Percentiles rank a stretch among this genome's conserved stretches.
These are phyloP conservation scores for Talaromyces sp. DNA, from an alignment of 2,329 filamentous ascomycete genomes.

Conservation along the genomic window DNA sequence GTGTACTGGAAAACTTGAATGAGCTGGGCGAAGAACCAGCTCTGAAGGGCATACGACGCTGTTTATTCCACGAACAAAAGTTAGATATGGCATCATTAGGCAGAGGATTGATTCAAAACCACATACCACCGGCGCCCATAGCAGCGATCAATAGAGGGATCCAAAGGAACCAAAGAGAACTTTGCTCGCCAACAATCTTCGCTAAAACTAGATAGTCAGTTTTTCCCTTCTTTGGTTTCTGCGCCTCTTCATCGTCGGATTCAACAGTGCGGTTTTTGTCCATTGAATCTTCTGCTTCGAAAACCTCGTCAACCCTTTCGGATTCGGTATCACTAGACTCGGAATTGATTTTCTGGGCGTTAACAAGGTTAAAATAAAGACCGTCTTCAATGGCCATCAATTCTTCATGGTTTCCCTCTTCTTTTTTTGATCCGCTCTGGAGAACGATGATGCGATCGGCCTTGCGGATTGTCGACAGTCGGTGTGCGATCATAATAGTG, in stretches of 20 bases:
- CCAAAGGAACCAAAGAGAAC: background rate
- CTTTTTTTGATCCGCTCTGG: slow-evolving; percentile 64
- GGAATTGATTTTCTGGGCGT: slow-evolving; percentile 25
- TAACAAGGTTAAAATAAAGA: slow-evolving; percentile 64
- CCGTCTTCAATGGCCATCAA: slow-evolving; percentile 58
- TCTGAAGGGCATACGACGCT: slow-evolving; percentile 32
- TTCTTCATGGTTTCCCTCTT: slow-evolving; percentile 71
- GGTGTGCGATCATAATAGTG: slow-evolving; percentile 88
- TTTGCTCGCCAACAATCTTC: background rate
- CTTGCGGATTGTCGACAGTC: slow-evolving; percentile 67
- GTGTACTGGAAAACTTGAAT: slow-evolving; percentile 45
- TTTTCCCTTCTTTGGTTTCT: background rate
- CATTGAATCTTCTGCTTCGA: background rate
- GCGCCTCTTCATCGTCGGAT: background rate
- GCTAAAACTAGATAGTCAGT: background rate
- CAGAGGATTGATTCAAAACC: too few species aligned
- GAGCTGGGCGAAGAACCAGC: slow-evolving; percentile 45
- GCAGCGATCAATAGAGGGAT: background rate
- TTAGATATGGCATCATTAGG: background rate
- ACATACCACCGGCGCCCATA: slow-evolving; percentile 1
- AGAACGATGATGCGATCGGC: slow-evolving; percentile 77
- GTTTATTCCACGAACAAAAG: background rate
- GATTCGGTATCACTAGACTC: background rate
- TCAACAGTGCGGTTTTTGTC: background rate
- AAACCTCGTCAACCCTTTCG: background rate